Conservation (phyloP, 139 green algal genomes). For the Tetradesmus lagerheimii region DNA sequence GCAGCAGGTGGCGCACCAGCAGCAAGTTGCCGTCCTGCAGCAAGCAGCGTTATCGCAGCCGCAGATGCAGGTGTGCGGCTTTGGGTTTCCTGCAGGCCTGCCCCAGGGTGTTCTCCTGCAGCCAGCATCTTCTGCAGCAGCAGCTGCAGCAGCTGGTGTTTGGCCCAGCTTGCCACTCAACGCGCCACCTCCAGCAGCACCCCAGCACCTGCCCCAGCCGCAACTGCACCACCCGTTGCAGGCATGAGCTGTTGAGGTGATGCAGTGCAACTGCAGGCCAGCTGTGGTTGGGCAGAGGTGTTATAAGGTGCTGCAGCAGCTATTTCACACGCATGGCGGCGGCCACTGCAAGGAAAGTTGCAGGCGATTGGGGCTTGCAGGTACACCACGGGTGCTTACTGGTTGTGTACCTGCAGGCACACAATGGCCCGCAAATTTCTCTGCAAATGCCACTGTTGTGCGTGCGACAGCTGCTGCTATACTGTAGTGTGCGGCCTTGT, state of each 20-base stretch:
- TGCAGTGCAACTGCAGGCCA: neutral
- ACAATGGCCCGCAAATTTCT: too few species aligned
- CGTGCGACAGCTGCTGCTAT: too few species aligned
- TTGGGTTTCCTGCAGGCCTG: neutral
- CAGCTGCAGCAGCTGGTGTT: neutral
- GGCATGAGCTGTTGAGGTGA: neutral
- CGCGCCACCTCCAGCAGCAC: neutral
- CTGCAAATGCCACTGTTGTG: too few species aligned
- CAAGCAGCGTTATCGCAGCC: neutral
- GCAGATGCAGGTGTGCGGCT: neutral
- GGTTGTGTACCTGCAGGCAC: too few species aligned
- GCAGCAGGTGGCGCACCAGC: neutral
- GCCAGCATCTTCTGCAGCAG: neutral
- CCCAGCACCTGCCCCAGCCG: neutral
- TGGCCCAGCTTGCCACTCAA: constrained; percentile 15
- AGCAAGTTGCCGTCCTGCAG: neutral
- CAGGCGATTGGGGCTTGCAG: too few species aligned
- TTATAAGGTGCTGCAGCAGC: neutral
- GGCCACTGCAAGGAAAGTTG: neutral
- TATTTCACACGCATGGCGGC: neutral
- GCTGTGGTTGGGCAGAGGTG: too few species aligned
- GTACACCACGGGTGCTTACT: too few species aligned
- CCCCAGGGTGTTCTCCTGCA: neutral
- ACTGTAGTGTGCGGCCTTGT: too few species aligned
- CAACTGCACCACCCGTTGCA: neutral